Base-by-base conservation (phyloP, 2,329 filamentous ascomycete species). In the Pestalotiopsis sp. region DNA sequence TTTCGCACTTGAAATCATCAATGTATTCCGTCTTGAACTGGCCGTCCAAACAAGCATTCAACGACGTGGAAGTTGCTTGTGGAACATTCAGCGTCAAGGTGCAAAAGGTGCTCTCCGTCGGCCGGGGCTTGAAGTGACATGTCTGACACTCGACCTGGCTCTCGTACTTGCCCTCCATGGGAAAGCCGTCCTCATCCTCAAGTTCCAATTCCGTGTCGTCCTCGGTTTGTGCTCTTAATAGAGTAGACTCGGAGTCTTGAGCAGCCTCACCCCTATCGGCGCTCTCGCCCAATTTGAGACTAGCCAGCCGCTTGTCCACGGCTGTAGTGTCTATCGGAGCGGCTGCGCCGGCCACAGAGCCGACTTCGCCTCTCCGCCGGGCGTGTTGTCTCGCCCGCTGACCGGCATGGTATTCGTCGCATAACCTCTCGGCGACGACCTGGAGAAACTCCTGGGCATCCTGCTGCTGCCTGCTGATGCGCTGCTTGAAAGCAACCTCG, bases 401-500 rank as follows among this genome's bases (percentile, higher is more conserved):
- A 1, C 94, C 94, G 4, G 94, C 94, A 77, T 97, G 91, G 76
- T 98, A 97, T 80, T 99, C 96, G 77, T 99, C 96, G 75, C 93
- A 94, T 68, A 99, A 84, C 66, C 95, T 88, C 82, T 99, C 95
- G 2, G 94, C 92, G 13, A 99, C 92, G 64, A 98, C 91, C 82
- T 99, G 96, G 68, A 99, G 82, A 72, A 99, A 98, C 79, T 99
- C 96, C 77, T 99, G 96, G 12, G 96, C 96, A 83, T 99, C 96
- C 80, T 99, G 96, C 81, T 99, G 96, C 77, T 96, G 94, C 66
- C 95, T 88, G 78, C 93, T 98, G 74, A 99, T 97, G 74, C 93
- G 90, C 75, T 97, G 95, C 68, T 90, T 90, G 77, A 98, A 99
- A 0, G 95, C 94, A 38, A 85, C 84, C 82, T 99, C 96, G 65